Evolutionary conservation across 768 basidiomycete genomes (phyloP), one percentile per base, ranked within the genome.

Genomic region (Boletus subparvulus): DNA sequence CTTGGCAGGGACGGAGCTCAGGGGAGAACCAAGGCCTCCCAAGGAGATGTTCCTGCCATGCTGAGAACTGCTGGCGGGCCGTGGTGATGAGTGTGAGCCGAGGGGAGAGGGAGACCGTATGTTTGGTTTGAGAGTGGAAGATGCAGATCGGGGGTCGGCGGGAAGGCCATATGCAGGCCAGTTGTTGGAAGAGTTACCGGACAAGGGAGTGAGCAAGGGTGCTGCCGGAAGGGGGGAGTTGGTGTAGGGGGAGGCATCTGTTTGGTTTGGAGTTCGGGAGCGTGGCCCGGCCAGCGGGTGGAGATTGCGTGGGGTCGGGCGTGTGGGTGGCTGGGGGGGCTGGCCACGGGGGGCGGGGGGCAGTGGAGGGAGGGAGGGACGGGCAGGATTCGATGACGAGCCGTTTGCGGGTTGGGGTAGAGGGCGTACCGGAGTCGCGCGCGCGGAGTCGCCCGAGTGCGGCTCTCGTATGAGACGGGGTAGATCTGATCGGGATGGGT

Each of bases 401-500:
- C 60, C 56, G 21, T 54, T 61, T 39, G 67, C 58, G 17, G 65
- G 68, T 7, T 71, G 73, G 1, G 71, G 71, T 0, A 73, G 69
- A 30, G 72, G 73, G 4, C 71, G 73, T 3, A 74, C 51, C 46
- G 36, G 36, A 6, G 45, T n/a, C n/a, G 32, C 19, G 1, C 79
- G 74, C 9, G 74, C 62, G 0, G 86, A 82, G 60, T 90, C 88
- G 17, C 82, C 79, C 16, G 73, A 73, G 58, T 74, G 63, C 28
- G 78, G 78, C 59, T 90, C 86, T 48, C 86, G 82, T 41, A 89
- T 80, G 54, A 93, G 76, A 19, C 83, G 84, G 7, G 92, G 92
- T 1, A 94, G 82, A 66, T 88, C 86, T 16, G 77, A 74, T 40
- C 85, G 76, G 4, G 76, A 75, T 12, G 78, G 68, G 56, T 78